Base-by-base conservation (phyloP, 352 stramenopile genomes). In the Phytopythium helicoides region DNA sequence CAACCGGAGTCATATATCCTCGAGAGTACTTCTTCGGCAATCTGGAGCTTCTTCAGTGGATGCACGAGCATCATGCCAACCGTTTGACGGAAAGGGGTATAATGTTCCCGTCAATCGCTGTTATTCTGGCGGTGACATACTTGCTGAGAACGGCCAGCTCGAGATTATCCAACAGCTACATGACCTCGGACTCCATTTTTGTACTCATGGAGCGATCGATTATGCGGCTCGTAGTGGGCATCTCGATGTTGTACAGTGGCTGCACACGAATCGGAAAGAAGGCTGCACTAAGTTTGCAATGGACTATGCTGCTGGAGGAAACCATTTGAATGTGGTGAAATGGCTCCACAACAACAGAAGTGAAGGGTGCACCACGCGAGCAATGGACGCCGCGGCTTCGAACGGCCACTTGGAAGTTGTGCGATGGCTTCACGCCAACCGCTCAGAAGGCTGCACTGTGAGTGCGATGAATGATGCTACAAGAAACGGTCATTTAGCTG, bases 131-230 rank as follows among this genome's bases (percentile, higher is more conserved):
- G n/a, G n/a, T n/a, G n/a, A n/a, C 44, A 73, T 52, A 21, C 64
- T 56, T 26, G 66, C 64, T 12, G 52, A 65, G 42, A 56, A 51
- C 38, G 53, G 70, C 9, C 52, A 67, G 58, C 45, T 73, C 18
- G 60, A 59, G 19, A 57, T 72, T 56, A 56, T 72, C 3, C 34
- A 62, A n/a, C 74, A 64, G 66, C 58, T 80, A 2, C 63, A 74
- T 47, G 25, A 34, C 0, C 36, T 74, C 39, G 45, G 57, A 25
- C 33, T 23, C 1, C 54, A 68, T 34, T 21, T 49, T 18, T 68
- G 54, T 39, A 70, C 62, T 8, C 52, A 56, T 21, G 56, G 45
- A 8, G 67, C 60, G 2, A 73, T 73, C 60, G 71, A 77, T 18
- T 52, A 63, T 19, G 71, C 68, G 1, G 67, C 67, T 8, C 60